Evolutionary conservation across 139 green algal species (phyloP).

Genomic region (Astrephomene gubernaculifera): DNA sequence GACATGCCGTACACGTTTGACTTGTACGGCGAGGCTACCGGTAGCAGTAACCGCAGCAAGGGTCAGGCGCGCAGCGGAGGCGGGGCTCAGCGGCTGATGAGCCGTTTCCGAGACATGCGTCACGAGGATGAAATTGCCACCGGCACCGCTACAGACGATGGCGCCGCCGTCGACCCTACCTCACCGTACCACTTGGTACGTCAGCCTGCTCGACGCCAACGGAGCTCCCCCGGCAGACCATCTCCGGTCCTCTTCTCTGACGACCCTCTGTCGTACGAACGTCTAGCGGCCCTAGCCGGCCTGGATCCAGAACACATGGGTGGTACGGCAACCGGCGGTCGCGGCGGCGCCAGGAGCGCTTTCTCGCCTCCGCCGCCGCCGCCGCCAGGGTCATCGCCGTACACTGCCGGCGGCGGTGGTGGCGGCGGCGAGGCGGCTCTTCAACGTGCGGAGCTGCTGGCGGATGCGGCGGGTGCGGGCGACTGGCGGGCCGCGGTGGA

Average conservation of each 20-base stretch:
- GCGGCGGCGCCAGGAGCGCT: not conserved
- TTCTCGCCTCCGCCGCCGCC: not conserved
- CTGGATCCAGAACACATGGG: conserved; percentile 3
- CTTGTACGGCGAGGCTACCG: conserved; percentile 3
- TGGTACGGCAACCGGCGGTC: too few relatives aligned
- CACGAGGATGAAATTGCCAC: too few relatives aligned
- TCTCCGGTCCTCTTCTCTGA: too few relatives aligned
- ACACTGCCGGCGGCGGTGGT: not conserved
- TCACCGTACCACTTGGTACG: too few relatives aligned
- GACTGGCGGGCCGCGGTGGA: conserved; percentile 14
- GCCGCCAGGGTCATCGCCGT: not conserved
- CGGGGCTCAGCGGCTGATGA: not conserved
- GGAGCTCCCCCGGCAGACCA: not conserved
- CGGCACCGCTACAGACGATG: too few relatives aligned
- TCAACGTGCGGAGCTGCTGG: not conserved
- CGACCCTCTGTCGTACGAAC: conserved; percentile 27
- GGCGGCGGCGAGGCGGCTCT: not conserved
- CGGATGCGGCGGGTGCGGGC: conserved; percentile 3
- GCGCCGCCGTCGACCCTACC: too few relatives aligned
- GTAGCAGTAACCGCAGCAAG: not conserved
- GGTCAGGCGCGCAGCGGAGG: not conserved
- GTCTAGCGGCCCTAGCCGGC: conserved; percentile 18
- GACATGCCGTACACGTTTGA: not conserved
- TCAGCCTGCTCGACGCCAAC: too few relatives aligned
- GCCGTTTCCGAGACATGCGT: not conserved